Base-by-base conservation (phyloP, 2,329 filamentous ascomycete species). In the Bisporella sp. region DNA sequence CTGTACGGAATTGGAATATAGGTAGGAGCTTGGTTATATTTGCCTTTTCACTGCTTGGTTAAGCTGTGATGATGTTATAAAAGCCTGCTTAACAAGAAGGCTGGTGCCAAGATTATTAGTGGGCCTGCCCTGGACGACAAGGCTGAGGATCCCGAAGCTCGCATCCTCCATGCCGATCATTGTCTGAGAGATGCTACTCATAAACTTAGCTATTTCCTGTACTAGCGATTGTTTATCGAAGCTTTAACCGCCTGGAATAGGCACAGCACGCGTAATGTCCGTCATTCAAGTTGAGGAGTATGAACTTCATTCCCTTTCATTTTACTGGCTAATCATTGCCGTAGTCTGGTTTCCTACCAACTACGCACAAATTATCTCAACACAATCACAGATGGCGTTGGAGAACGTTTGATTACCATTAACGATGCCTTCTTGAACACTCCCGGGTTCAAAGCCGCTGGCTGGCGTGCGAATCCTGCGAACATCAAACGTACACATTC, bases 401-500 rank as follows among this genome's bases (percentile, higher is more conserved):
- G 88, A 57, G 89, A 95, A 67, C 84, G 88, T 21, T 77, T 93
- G 40, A 88, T 95, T 65, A 89, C 83, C 39, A 78, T 95, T 54
- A 88, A 92, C 68, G 83, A 89, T 63, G 77, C 77, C 56, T 85
- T 91, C 62, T 74, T 93, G 56, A 91, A 89, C 65, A 87, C 87
- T 31, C 81, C 84, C 2, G 83, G 87, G 31, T 93, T 92, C 73
- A 89, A 89, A 68, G 82, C 86, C 46, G 86, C 87, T 54, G 89
- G 88, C 57, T 93, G 88, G 88, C 79, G 81, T 41, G 73, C 84
- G 45, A 87, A 87, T 62, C 79, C 84, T 7, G 78, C 84, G 13
- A 83, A 89, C 57, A 82, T 87, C 66, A 91, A 91, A 68, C 82
- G 88, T 60, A 91, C 86, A 44, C 87, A 95, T 67, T 93, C 88